phyloP scores from a whole-genome alignment of 1,284 basidiomycete species.

The Trametes versicolor region DNA sequence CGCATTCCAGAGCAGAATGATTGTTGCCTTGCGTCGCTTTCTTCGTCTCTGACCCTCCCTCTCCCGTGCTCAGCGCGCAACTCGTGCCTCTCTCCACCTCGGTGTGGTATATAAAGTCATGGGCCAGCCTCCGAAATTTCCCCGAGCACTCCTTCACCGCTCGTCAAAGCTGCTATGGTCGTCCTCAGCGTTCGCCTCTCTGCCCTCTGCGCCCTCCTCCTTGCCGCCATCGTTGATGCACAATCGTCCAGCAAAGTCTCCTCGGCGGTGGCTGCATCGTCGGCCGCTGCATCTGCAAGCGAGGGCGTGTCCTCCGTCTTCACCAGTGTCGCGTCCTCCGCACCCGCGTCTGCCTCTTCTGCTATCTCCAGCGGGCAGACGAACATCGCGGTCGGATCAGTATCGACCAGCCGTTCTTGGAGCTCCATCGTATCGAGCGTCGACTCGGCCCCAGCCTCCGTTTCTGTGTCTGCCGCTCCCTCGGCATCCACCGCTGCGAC shows the following conservation, averaged over 20 bases:
- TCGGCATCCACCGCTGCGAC: conserved; percentile 7
- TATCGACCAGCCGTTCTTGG: conserved; percentile 1
- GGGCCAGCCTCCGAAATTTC: conserved; percentile 20
- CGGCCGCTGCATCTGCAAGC: conserved; percentile 15
- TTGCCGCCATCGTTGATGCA: conserved; percentile 26
- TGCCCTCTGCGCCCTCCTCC: conserved; percentile 31
- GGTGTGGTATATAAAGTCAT: conserved; percentile 13
- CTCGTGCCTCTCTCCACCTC: no score
- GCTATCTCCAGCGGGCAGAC: neutral
- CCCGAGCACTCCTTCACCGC: conserved; percentile 16
- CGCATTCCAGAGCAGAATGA: neutral
- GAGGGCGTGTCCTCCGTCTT: conserved; percentile 10
- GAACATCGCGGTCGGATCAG: neutral
- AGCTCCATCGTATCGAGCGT: conserved; percentile 13
- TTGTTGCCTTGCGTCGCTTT: neutral
- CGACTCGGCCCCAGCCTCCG: conserved; percentile 1
- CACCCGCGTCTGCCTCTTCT: conserved; percentile 3
- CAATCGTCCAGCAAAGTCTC: conserved; percentile 8
- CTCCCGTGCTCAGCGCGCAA: neutral
- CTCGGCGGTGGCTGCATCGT: neutral
- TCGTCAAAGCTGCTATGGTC: conserved; percentile 26
- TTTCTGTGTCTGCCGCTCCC: neutral
- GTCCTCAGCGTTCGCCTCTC: conserved; percentile 32
- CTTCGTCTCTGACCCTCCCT: neutral
- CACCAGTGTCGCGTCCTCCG: neutral